phyloP scores from a whole-genome alignment of 2,329 filamentous ascomycete species.

The Xylaria sp. region DNA sequence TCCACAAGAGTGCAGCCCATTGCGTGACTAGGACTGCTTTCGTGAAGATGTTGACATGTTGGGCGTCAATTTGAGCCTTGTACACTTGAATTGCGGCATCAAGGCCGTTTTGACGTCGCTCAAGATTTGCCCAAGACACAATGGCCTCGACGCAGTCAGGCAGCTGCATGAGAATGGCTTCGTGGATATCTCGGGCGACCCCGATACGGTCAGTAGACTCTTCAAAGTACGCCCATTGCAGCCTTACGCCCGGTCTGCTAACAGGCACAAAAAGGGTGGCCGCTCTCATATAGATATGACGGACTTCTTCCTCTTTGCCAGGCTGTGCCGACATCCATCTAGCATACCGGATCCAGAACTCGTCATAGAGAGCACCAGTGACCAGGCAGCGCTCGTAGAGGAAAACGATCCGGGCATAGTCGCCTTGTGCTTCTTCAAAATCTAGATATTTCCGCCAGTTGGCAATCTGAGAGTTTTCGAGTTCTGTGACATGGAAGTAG shows the following conservation, averaged over 20 bases:
- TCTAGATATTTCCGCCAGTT: constrained; percentile 98
- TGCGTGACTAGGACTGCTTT: constrained; percentile 90
- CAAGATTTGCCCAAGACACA: constrained; percentile 85
- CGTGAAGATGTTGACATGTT: constrained; percentile 77
- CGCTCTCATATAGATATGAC: constrained; percentile 91
- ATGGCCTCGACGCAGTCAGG: constrained; percentile 90
- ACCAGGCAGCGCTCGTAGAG: constrained; percentile 95
- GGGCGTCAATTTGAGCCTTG: constrained; percentile 81
- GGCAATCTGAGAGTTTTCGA: constrained; percentile 83
- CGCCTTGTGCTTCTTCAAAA: constrained; percentile 89
- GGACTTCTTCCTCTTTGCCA: constrained; percentile 86
- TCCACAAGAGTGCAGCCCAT: constrained; percentile 89
- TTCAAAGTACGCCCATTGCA: constrained; percentile 95
- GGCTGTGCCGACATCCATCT: constrained; percentile 89
- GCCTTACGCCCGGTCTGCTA: constrained; percentile 81
- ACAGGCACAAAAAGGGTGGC: constrained; percentile 88
- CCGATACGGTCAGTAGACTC: constrained; percentile 82
- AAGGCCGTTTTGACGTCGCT: constrained; percentile 83
- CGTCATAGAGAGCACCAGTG: constrained; percentile 93
- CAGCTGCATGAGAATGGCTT: constrained; percentile 78
- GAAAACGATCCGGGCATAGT: constrained; percentile 79
- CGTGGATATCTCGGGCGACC: constrained; percentile 85
- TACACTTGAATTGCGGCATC: constrained; percentile 87
- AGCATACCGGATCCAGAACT: constrained; percentile 98
- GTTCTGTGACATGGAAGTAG: constrained; percentile 95